A percentile compares a stretch with the other conserved stretches of the same genome.
These are phyloP conservation scores for Mortierella sp. DNA, from an alignment of 371 early-diverging fungal genomes.

Conservation along the genomic window DNA sequence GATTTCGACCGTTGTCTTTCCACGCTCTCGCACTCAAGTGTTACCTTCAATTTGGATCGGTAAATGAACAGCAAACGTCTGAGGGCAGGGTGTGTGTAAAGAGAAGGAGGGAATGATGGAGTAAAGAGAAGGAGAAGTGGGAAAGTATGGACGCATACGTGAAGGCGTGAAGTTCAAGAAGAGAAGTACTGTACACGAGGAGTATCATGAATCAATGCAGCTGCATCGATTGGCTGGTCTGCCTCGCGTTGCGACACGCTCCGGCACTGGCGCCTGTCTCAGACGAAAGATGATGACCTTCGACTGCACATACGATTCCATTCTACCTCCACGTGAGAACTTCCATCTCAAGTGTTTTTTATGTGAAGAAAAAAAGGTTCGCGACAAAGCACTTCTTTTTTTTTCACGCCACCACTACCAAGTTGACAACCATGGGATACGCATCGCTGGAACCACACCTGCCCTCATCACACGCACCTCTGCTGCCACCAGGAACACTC, in stretches of 20 bases:
- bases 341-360: not conserved
- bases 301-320: not conserved
- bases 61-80: not conserved
- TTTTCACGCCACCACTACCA: not conserved
- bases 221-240: conserved; percentile 12
- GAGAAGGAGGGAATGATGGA: not conserved
- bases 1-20: not conserved
- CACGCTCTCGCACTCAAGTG: not conserved
- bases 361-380: not conserved
- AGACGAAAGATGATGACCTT: not conserved
- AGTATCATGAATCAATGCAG: conserved; percentile 9
- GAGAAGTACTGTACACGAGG: not conserved
- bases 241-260: conserved; percentile 1
- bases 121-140: not conserved
- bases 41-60: not conserved
- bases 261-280: conserved; percentile 6
- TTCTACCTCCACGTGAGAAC: not conserved
- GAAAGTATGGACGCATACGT: not conserved
- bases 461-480: conserved; percentile 53
- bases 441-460: conserved; percentile 53
- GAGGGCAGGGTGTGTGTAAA: not conserved
- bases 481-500: conserved; percentile 64
- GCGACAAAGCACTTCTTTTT: not conserved
- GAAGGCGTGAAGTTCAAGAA: not conserved
- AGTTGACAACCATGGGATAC: conserved; percentile 45